These are phyloP conservation scores for Saprolegnia diclina DNA, from an alignment of 352 stramenopile species.

Conservation along the genomic window DNA sequence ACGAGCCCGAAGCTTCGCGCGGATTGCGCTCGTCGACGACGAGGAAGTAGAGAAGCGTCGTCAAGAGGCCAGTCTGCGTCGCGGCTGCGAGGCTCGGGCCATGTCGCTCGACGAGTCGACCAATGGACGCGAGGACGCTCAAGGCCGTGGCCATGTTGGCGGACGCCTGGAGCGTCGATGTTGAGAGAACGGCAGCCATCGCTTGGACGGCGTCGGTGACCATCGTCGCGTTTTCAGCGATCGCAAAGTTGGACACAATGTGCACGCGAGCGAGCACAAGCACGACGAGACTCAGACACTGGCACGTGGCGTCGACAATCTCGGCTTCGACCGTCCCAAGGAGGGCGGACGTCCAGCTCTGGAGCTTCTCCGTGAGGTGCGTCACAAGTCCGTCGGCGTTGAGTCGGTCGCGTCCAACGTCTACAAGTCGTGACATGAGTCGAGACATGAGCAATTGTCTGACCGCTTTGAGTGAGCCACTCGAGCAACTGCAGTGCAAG, in stretches of 20 bases:
- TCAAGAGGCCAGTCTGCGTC: background rate
- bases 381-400: background rate
- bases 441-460: background rate
- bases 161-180: background rate
- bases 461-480: constrained; percentile 1
- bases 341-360: background rate
- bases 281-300: background rate
- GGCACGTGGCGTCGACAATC: background rate
- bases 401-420: background rate
- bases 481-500: constrained; percentile 12
- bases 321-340: background rate
- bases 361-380: constrained; percentile 4
- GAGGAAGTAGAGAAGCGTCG: constrained; percentile 18
- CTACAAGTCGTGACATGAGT: background rate
- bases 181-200: background rate
- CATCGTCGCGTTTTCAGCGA: background rate
- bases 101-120: constrained; percentile 13
- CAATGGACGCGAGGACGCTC: constrained; percentile 11
- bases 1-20: background rate
- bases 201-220: background rate
- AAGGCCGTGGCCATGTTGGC: background rate
- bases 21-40: constrained; percentile 10
- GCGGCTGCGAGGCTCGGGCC: background rate
- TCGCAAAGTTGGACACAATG: background rate
- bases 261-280: constrained; percentile 3